phyloP scores from a whole-genome alignment of 305 asterid genomes.

The Striga hermonthica region DNA sequence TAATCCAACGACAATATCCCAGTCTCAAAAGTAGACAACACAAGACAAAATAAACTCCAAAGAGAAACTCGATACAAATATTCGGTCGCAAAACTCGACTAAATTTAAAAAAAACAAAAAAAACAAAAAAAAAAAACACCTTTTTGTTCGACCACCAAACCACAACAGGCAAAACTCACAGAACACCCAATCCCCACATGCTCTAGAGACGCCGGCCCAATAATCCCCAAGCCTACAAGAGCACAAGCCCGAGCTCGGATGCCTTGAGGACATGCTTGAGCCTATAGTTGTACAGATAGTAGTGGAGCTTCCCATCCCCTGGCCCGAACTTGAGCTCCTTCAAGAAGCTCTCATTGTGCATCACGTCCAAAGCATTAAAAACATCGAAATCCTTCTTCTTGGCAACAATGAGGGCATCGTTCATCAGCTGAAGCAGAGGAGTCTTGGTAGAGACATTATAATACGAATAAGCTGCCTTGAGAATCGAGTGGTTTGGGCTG shows the following conservation, averaged over 20 bases:
- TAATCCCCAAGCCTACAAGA: conserved; percentile 36
- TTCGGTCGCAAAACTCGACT: no score
- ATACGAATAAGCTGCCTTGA: conserved; percentile 68
- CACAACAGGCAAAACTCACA: no score
- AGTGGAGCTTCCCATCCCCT: conserved; percentile 69
- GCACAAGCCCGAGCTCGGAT: conserved; percentile 74
- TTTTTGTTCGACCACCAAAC: no score
- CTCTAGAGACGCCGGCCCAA: no score
- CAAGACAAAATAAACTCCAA: no score
- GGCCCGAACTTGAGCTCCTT: conserved; percentile 78
- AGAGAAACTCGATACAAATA: no score
- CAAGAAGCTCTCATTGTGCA: conserved; percentile 61
- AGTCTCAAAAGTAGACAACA: no score
- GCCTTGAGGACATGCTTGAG: conserved; percentile 49
- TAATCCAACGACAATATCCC: no score
- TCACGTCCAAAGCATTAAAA: conserved; percentile 69
- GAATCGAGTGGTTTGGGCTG: conserved; percentile 46
- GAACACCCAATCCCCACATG: no score
- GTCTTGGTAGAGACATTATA: conserved; percentile 66
- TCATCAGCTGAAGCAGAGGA: conserved; percentile 64
- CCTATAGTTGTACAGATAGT: conserved; percentile 71
- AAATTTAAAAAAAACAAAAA: no score
- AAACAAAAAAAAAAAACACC: no score
- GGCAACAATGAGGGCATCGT: conserved; percentile 61
- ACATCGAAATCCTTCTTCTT: conserved; percentile 65